phyloP scores from a whole-genome alignment of 176 grass and related monocot species.

The Dactylis glomerata region DNA sequence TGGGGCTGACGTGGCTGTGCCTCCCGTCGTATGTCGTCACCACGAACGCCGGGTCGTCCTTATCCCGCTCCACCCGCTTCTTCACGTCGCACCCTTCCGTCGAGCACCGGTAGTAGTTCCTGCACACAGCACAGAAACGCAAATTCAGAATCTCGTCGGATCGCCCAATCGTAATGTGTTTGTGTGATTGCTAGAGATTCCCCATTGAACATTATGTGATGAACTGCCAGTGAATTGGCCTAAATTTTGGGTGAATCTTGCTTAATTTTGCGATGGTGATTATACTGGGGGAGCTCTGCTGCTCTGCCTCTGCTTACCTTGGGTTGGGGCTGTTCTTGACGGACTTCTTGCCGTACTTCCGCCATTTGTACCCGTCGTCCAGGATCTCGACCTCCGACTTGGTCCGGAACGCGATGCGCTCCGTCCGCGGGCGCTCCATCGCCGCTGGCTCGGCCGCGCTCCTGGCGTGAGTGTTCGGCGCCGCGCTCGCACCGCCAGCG shows the following conservation, averaged over 20 bases:
- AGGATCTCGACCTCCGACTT: slow-evolving; percentile 76
- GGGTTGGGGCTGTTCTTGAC: slow-evolving; percentile 99
- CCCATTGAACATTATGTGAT: not conserved
- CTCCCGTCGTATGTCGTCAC: slow-evolving; percentile 92
- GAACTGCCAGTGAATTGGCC: not conserved
- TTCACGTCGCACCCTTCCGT: slow-evolving; percentile 95
- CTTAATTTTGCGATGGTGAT: not conserved
- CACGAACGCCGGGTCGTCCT: slow-evolving; percentile 80
- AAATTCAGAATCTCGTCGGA: not conserved
- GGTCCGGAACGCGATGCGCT: slow-evolving; percentile 84
- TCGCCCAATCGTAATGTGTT: not conserved
- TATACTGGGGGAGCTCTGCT: not conserved
- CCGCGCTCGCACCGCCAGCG: not conserved
- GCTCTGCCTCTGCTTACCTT: slow-evolving; percentile 66
- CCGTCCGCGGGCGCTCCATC: slow-evolving; percentile 49
- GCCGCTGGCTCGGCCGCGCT: slow-evolving; percentile 23
- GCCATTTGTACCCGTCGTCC: slow-evolving; percentile 95
- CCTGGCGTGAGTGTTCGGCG: not conserved
- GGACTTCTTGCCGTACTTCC: slow-evolving; percentile 98
- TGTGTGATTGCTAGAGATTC: not conserved
- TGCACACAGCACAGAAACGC: not conserved
- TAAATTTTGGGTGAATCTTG: not conserved
- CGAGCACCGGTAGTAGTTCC: slow-evolving; percentile 99
- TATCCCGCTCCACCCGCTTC: slow-evolving; percentile 96
- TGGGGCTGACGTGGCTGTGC: slow-evolving; percentile 93